phyloP scores from a whole-genome alignment of 805 yeast genomes.

The Saturnispora saitoi region DNA sequence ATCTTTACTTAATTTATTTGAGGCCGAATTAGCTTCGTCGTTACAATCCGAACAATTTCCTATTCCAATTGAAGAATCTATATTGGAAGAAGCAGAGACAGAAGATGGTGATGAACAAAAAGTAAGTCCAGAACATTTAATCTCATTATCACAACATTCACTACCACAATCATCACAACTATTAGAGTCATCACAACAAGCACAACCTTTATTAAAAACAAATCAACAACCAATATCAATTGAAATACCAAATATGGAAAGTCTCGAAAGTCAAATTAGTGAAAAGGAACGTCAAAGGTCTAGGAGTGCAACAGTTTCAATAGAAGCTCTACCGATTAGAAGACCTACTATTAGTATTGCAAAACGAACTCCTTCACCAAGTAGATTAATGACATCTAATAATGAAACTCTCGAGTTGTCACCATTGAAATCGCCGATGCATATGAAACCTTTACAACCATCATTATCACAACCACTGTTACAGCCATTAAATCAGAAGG shows the following conservation, averaged over 20 bases:
- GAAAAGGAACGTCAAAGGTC: conserved; percentile 20
- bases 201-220: neutral
- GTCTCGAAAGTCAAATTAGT: conserved; percentile 8
- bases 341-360: conserved; percentile 31
- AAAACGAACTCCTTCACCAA: conserved; percentile 41
- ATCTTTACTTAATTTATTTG: conserved; percentile 43
- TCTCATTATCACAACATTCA: neutral
- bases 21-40: conserved; percentile 22
- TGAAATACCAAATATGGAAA: conserved; percentile 64
- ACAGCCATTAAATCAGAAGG: conserved; percentile 45
- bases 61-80: conserved; percentile 5
- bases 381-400: conserved; percentile 21
- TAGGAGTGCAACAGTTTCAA: conserved; percentile 23
- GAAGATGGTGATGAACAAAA: neutral
- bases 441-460: conserved; percentile 44
- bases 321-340: conserved; percentile 20
- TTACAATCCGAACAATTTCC: conserved; percentile 46
- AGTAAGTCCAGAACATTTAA: neutral
- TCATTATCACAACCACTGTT: conserved; percentile 35
- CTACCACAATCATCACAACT: neutral
- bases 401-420: conserved; percentile 26
- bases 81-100: neutral
- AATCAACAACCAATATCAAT: conserved; percentile 35
- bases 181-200: neutral
- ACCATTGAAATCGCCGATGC: conserved; percentile 28